These are phyloP conservation scores for Cladophialophora bantiana DNA, from an alignment of 2,329 filamentous ascomycete species.

Conservation along the genomic window DNA sequence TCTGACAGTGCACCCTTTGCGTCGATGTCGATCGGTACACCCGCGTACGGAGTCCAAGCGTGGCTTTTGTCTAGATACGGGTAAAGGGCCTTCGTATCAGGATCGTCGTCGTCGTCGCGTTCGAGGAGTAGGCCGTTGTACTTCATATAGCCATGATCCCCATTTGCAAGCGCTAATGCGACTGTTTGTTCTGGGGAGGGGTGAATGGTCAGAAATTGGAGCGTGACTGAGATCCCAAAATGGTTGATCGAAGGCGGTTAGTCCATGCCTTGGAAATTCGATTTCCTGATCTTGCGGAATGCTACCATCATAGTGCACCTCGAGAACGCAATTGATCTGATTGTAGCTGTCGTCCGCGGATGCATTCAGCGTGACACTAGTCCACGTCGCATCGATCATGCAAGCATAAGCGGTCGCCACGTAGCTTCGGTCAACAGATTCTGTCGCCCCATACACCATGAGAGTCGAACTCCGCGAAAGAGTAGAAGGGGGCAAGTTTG, in stretches of 20 bases:
- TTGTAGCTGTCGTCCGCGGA: constrained; percentile 2
- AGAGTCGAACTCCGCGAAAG: constrained; percentile 1
- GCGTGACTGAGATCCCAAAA: background rate
- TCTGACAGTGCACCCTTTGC: background rate
- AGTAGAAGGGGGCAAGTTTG: background rate
- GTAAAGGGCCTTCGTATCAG: background rate
- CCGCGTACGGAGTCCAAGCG: background rate
- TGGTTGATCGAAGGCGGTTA: background rate
- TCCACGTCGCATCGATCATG: constrained; percentile 6
- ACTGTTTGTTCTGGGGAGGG: background rate
- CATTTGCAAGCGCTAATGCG: background rate
- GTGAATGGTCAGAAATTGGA: background rate
- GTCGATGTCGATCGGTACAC: background rate
- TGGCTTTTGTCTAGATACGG: background rate
- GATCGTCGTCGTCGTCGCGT: background rate
- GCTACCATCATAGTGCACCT: background rate
- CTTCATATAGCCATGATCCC: background rate
- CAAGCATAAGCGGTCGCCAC: background rate
- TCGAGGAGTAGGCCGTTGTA: background rate
- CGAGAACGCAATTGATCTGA: background rate
- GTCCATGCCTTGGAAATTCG: background rate
- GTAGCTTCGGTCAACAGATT: background rate
- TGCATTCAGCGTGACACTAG: background rate
- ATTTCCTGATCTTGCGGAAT: background rate
- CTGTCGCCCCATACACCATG: background rate